Conservation (phyloP, 192 early-diverging fungal species). For the Rhizophagus sp. region DNA sequence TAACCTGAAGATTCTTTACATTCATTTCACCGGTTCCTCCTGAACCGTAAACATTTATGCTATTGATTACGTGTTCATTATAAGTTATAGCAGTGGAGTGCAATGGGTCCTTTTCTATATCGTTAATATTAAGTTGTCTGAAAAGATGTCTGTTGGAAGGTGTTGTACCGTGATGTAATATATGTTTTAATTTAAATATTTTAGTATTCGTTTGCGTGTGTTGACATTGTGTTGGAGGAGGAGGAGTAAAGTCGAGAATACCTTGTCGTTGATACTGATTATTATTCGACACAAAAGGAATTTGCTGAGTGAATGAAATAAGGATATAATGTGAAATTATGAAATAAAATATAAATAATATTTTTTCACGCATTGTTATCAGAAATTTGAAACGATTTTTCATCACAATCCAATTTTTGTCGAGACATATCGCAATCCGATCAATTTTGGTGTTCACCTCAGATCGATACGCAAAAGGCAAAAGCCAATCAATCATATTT, state of each 20-base stretch:
- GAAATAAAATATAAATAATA: not conserved
- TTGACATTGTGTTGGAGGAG: not conserved
- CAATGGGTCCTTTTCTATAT: not conserved
- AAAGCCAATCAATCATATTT: too few species aligned
- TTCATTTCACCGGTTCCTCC: not conserved
- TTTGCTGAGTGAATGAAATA: not conserved
- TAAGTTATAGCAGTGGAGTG: not conserved
- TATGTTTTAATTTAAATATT: not conserved
- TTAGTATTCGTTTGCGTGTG: not conserved
- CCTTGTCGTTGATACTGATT: not conserved
- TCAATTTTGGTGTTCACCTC: too few species aligned
- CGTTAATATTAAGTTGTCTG: not conserved
- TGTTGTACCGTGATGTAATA: conserved; percentile 1
- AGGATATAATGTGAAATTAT: not conserved
- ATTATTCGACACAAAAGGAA: not conserved
- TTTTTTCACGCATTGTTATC: not conserved
- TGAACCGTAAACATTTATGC: not conserved
- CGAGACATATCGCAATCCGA: too few species aligned
- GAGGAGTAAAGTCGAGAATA: not conserved
- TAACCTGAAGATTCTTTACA: not conserved
- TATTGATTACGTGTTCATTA: not conserved
- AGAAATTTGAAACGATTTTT: not conserved
- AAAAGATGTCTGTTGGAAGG: not conserved
- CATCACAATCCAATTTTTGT: too few species aligned
- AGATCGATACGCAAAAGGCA: too few species aligned